Percentiles rank a stretch among this genome's conserved stretches.
phyloP scores from a whole-genome alignment of 2,329 filamentous ascomycete species.

The Trichophyton schoenleinii region DNA sequence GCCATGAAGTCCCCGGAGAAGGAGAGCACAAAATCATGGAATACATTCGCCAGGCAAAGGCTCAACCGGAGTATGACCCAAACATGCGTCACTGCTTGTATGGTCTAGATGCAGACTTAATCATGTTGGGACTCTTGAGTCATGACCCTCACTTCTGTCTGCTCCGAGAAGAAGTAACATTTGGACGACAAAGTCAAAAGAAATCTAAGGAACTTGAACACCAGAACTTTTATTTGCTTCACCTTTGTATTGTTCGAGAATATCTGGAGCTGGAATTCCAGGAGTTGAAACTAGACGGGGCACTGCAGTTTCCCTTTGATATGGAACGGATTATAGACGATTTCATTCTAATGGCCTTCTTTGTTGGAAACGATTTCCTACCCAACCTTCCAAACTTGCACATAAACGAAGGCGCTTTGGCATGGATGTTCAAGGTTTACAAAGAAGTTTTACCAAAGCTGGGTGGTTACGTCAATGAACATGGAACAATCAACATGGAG shows the following conservation, averaged over 20 bases:
- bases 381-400: constrained; percentile 91
- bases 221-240: constrained; percentile 96
- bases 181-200: constrained; percentile 72
- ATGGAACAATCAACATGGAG: constrained; percentile 77
- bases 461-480: constrained; percentile 92
- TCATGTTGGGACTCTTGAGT: constrained; percentile 94
- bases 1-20: constrained; percentile 94
- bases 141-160: constrained; percentile 98
- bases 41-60: constrained; percentile 95
- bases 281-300: constrained; percentile 63
- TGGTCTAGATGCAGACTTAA: constrained; percentile 90
- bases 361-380: constrained; percentile 97
- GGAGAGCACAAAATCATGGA: constrained; percentile 99
- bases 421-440: constrained; percentile 95
- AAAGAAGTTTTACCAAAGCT: constrained; percentile 77
- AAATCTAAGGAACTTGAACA: constrained; percentile 96
- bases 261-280: constrained; percentile 96
- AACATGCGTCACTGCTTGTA: constrained; percentile 96
- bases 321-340: constrained; percentile 96
- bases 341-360: constrained; percentile 99
- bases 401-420: constrained; percentile 94
- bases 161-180: constrained; percentile 92
- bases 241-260: constrained; percentile 93
- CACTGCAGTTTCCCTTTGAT: constrained; percentile 68
- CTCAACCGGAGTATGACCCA: constrained; percentile 79